Base-by-base conservation (phyloP, 148 eudicot genomes). In the Limonium bicolor region DNA sequence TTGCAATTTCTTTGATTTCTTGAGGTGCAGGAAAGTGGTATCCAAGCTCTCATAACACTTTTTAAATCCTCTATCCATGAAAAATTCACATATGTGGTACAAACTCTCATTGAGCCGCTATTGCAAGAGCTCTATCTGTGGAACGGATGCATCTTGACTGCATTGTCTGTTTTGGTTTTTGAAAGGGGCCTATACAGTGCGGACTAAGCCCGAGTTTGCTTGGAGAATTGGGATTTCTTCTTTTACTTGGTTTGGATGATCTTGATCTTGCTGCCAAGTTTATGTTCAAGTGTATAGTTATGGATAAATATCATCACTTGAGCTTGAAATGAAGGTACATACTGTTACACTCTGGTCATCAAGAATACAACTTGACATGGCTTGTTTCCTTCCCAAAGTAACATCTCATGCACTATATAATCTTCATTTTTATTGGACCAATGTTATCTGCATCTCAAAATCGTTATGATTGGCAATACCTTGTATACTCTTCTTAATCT, bases 251-350 rank as follows among this genome's bases (percentile, higher is more conserved):
- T 55, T 75, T 74, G 60, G 76, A 76, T 67, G 84, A 75, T 57
- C 65, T 90, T 48, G 99, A 90, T 65, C 99, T 94, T 27, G 63
- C 94, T 59, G 51, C 71, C n/a, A 90, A 85, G 61, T 69, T 75
- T 70, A 66, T 60, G 17, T 56, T 62, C 34, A 85, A 76, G 69
- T 60, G 69, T 65, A 46, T 66, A 42, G 51, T 81, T 54, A 70
- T 67, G 8, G 70, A 38, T 77, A 67, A 59, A 81, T 87, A 59
- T 45, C 70, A 27, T 71, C 74, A 35, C 88, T 85, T 63, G 77
- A 73, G 64, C 56, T 76, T 20, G 99, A 85, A 71, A 78, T 54
- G 16, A 50, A 90, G 78, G 94, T 86, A 75, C n/a, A 24, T 65
- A 41, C 15, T 36, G 26, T 25, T 45, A n/a, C 24, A 13, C 16